Evolutionary conservation across 1,139 yeast species (phyloP), one percentile per base, ranked within the genome.

Genomic region (Yamadazyma dendronema): DNA sequence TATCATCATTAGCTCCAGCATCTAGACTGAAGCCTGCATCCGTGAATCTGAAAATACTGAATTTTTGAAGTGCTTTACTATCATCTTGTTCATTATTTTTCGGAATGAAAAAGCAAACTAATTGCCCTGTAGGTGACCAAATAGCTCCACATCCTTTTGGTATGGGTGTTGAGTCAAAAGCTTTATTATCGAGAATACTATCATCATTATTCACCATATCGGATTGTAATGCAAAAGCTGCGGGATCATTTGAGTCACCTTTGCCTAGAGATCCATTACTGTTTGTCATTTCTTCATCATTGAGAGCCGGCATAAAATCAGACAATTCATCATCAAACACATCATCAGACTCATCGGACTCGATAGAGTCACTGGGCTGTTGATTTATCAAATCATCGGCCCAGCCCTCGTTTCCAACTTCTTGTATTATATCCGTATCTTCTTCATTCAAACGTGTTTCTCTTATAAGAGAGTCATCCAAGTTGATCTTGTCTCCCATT

Each of bases 81-180:
- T 52, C 59, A 48, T 62, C 59, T 42, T 59, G 60, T 46, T 65
- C 57, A 46, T 56, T 44, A 23, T 61, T 66, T 39, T 77, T 77
- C 0, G 84, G 80, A n/a, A 81, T 75, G 59, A 87, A 88, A 52
- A 90, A 89, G 53, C 96, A 86, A 1, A 89, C 83, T 38, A 89
- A 65, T 43, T 78, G 79, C 0, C 97, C 97, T 2, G 79, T 74
- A 12, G 79, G 74, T 0, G 94, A 73, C 96, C 97, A 89, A 0
- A 79, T 68, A 0, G 95, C 96, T 8, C 97, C 96, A 65, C 96
- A 89, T 3, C 92, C 95, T 54, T 86, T 88, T 0, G 97, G 96
- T 3, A 89, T 72, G 0, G 97, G 97, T 0, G 96, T 87, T 27
- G 89, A 81, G 52, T 88, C 96, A 50, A 81, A 77, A 12, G 42